Conservation (phyloP, 2,329 filamentous ascomycete species). For the Lasiodiplodia sp. region DNA sequence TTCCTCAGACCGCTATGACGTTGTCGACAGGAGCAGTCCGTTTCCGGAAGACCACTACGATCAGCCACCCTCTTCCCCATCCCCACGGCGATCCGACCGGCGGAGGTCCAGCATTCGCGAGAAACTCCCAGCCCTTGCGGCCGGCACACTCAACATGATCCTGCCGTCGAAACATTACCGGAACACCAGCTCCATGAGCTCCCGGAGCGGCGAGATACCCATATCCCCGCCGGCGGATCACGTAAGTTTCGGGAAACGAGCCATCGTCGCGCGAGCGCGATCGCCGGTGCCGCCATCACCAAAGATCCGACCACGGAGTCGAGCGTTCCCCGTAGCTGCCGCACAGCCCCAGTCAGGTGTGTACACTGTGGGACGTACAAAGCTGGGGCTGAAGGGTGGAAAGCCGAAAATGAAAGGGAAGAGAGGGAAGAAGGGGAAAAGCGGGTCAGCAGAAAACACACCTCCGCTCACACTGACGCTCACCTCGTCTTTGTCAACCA, state of each 20-base stretch:
- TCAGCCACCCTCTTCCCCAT: neutral
- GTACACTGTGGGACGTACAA: slow-evolving; percentile 3
- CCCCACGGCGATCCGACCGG: neutral
- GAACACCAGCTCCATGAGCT: slow-evolving; percentile 9
- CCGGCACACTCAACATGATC: slow-evolving; percentile 28
- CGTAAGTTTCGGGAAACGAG: neutral
- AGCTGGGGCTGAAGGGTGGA: slow-evolving; percentile 3
- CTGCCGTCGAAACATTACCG: slow-evolving; percentile 17
- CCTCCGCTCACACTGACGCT: slow-evolving; percentile 14
- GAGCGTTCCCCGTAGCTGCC: neutral
- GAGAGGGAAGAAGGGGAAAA: slow-evolving; percentile 1
- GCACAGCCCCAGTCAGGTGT: slow-evolving; percentile 8
- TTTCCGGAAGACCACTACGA: slow-evolving; percentile 12
- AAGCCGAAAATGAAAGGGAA: neutral
- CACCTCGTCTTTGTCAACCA: neutral
- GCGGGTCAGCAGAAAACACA: neutral
- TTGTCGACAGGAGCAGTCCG: slow-evolving; percentile 8
- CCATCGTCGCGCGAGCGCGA: neutral
- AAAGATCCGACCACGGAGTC: neutral
- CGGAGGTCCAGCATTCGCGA: slow-evolving; percentile 13
- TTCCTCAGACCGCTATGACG: neutral
- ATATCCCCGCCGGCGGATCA: slow-evolving; percentile 16
- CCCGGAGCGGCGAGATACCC: slow-evolving; percentile 21
- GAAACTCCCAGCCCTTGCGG: slow-evolving; percentile 21
- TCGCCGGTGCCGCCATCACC: neutral